Percentiles rank a stretch among this genome's conserved stretches.
Conservation (phyloP, 768 basidiomycete genomes). For the Leccinum ochraceum region DNA sequence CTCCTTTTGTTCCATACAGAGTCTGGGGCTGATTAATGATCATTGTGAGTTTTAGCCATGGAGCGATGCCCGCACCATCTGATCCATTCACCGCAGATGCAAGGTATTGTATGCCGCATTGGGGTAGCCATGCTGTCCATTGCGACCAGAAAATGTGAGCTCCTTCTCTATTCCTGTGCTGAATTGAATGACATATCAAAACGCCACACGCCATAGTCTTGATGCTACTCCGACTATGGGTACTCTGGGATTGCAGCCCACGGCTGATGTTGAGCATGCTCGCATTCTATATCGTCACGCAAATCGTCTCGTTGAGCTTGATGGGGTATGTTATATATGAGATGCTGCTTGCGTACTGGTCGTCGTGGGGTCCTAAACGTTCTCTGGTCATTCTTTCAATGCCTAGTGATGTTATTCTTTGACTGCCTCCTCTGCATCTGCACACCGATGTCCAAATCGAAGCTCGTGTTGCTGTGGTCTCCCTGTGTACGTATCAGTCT, state of each 20-base stretch:
- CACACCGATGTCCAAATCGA: constrained; percentile 18
- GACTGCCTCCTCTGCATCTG: constrained; percentile 21
- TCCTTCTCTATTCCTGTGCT: too few species aligned
- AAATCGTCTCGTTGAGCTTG: constrained; percentile 24
- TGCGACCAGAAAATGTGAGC: too few species aligned
- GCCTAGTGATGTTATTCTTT: constrained; percentile 18
- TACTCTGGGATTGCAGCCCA: constrained; percentile 34
- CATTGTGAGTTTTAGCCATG: too few species aligned
- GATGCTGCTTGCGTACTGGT: constrained; percentile 29
- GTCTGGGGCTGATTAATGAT: too few species aligned
- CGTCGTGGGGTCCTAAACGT: neutral
- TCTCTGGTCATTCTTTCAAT: neutral
- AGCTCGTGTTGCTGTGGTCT: constrained; percentile 27
- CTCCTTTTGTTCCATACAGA: too few species aligned
- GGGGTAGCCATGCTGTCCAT: constrained; percentile 32
- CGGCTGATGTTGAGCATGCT: constrained; percentile 32
- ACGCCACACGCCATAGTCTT: too few species aligned
- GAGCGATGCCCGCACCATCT: too few species aligned
- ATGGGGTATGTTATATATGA: constrained; percentile 27
- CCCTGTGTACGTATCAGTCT: constrained; percentile 25
- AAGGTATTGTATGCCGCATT: constrained; percentile 13
- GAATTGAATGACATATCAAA: too few species aligned
- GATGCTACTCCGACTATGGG: constrained; percentile 41
- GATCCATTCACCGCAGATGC: too few species aligned
- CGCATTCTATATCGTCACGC: constrained; percentile 31